A percentile compares a stretch with the other conserved stretches of the same genome.
Evolutionary conservation across 108 stramenopile genomes (phyloP).

Genomic region (Cyclotella distinguenda): DNA sequence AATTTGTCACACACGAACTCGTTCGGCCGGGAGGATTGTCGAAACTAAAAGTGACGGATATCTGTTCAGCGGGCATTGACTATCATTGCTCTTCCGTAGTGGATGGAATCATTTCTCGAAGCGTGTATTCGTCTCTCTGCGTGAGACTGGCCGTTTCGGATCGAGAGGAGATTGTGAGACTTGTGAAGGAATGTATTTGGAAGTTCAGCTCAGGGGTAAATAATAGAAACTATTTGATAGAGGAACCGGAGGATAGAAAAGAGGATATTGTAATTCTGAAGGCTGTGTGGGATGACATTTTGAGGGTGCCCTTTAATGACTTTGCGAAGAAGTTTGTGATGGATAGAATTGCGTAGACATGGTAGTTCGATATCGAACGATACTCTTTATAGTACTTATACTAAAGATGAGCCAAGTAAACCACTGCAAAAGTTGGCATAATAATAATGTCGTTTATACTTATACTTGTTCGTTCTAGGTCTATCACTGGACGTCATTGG

Average conservation of each 20-base stretch:
- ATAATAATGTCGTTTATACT: no score
- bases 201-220: constrained; percentile 77
- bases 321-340: constrained; percentile 41
- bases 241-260: neutral
- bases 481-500: no score
- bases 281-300: constrained; percentile 35
- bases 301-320: constrained; percentile 29
- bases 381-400: no score
- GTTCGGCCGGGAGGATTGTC: constrained; percentile 19
- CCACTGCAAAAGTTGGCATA: no score
- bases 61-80: constrained; percentile 69
- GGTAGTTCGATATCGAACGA: no score
- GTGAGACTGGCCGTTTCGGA: constrained; percentile 21
- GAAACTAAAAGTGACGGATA: constrained; percentile 47
- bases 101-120: constrained; percentile 43
- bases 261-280: constrained; percentile 21
- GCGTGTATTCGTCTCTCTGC: constrained; percentile 9
- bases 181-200: constrained; percentile 75
- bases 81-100: constrained; percentile 84
- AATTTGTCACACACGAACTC: constrained; percentile 26
- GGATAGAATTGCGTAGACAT: constrained; percentile 28
- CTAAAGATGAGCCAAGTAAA: no score
- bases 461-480: no score
- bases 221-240: constrained; percentile 41
- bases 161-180: constrained; percentile 23